These are phyloP conservation scores for Brasenia schreberi DNA, from an alignment of 164 flowering plant genomes.

Conservation along the genomic window DNA sequence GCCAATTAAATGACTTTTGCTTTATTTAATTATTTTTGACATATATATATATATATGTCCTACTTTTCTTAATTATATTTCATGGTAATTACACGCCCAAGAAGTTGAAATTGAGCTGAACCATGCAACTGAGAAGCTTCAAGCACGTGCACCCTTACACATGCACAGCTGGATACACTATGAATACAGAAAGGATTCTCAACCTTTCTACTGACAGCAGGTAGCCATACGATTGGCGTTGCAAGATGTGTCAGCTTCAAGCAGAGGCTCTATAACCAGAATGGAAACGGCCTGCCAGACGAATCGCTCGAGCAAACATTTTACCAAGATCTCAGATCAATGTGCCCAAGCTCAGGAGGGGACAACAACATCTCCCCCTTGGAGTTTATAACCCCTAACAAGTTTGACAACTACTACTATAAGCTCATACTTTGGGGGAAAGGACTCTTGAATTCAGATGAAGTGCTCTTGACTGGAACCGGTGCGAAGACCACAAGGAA, in stretches of 20 bases:
- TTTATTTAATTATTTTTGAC: no score
- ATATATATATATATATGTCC: no score
- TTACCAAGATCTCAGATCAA: conserved; percentile 35
- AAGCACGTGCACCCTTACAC: no score
- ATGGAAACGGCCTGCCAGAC: conserved; percentile 69
- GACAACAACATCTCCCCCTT: conserved; percentile 71
- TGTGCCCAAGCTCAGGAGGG: conserved; percentile 72
- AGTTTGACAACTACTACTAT: conserved; percentile 82
- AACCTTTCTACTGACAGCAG: conserved; percentile 15
- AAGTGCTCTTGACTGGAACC: conserved; percentile 62
- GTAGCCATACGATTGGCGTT: conserved; percentile 78
- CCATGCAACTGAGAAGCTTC: no score
- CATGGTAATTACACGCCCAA: no score
- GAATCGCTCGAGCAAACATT: conserved; percentile 48
- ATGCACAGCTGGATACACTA: no score
- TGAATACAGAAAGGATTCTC: no score
- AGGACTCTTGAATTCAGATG: conserved; percentile 76
- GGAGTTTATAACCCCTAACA: conserved; percentile 58
- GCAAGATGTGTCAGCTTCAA: conserved; percentile 77
- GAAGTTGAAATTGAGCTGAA: no score
- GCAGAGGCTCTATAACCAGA: conserved; percentile 84
- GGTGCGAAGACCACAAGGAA: conserved; percentile 21
- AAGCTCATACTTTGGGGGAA: conserved; percentile 58
- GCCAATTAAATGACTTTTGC: not conserved
- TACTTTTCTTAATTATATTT: no score